These are phyloP conservation scores for Hemisphaericaspora subhashii DNA, from an alignment of 1,139 yeast genomes.

Conservation along the genomic window DNA sequence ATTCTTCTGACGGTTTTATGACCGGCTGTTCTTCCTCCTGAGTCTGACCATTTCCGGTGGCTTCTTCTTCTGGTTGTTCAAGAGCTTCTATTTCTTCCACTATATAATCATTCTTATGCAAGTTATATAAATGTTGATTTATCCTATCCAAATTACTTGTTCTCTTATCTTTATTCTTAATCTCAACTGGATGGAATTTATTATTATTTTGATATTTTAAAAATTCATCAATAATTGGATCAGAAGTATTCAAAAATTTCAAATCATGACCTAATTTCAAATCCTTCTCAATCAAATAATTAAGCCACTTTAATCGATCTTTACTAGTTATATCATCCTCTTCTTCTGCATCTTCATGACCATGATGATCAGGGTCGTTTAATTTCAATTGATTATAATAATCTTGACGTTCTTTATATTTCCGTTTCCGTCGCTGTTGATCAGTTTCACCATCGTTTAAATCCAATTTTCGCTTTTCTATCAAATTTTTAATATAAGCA, in stretches of 20 bases:
- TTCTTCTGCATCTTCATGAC: constrained; percentile 27
- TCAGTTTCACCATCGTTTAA: constrained; percentile 31
- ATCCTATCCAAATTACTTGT: constrained; percentile 19
- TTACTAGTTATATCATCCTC: constrained; percentile 31
- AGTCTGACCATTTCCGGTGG: neutral
- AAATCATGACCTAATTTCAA: constrained; percentile 43
- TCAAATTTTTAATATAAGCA: constrained; percentile 30
- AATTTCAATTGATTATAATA: constrained; percentile 39
- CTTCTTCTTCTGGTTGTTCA: constrained; percentile 5
- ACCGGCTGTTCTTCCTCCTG: constrained; percentile 1
- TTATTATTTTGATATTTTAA: constrained; percentile 28
- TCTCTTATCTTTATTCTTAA: constrained; percentile 20
- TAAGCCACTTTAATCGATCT: constrained; percentile 40
- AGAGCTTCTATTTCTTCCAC: constrained; percentile 21
- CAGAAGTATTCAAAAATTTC: constrained; percentile 35
- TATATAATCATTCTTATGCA: constrained; percentile 31
- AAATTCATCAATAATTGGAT: constrained; percentile 25
- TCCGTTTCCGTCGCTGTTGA: constrained; percentile 25
- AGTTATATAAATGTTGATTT: constrained; percentile 23
- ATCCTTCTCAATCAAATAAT: constrained; percentile 45
- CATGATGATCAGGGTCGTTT: constrained; percentile 23
- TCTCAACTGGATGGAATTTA: constrained; percentile 29
- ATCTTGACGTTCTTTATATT: constrained; percentile 35
- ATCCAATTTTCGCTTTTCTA: constrained; percentile 39
- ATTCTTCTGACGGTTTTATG: constrained; percentile 22